Percentiles rank a stretch among this genome's conserved stretches.
Evolutionary conservation across 2,329 filamentous ascomycete species (phyloP).

Genomic region (Gaeumannomyces tritici): DNA sequence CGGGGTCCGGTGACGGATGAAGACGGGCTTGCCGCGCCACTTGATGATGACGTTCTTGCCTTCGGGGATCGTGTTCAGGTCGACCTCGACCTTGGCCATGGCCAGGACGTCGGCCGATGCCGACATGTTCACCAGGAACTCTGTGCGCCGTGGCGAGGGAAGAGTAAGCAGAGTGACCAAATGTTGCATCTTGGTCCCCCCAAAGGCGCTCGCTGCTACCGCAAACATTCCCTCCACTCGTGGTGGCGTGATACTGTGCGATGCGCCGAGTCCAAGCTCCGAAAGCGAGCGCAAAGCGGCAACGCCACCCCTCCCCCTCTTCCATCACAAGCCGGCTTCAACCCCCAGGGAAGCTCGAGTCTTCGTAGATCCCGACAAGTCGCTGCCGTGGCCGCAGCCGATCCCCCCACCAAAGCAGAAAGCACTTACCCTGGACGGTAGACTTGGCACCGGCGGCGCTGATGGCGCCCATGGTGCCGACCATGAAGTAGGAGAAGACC

Average conservation of each 20-base stretch:
- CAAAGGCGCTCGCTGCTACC: background rate
- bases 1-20: constrained; percentile 95
- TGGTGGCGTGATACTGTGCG: background rate
- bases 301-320: background rate
- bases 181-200: background rate
- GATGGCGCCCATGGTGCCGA: constrained; percentile 86
- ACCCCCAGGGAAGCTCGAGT: background rate
- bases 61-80: constrained; percentile 85
- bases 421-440: constrained; percentile 82
- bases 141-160: constrained; percentile 35
- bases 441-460: constrained; percentile 92
- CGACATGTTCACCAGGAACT: constrained; percentile 99
- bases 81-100: constrained; percentile 98
- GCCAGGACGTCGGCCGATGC: constrained; percentile 96
- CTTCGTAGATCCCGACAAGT: background rate
- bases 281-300: background rate
- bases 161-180: background rate
- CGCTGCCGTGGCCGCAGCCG: too few species aligned
- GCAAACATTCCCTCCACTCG: background rate
- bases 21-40: constrained; percentile 99
- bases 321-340: background rate
- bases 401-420: too few species aligned
- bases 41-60: constrained; percentile 99
- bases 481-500: constrained; percentile 97
- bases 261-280: background rate